These are phyloP conservation scores for Globisporangium viniferum DNA, from an alignment of 352 stramenopile species.

Conservation along the genomic window DNA sequence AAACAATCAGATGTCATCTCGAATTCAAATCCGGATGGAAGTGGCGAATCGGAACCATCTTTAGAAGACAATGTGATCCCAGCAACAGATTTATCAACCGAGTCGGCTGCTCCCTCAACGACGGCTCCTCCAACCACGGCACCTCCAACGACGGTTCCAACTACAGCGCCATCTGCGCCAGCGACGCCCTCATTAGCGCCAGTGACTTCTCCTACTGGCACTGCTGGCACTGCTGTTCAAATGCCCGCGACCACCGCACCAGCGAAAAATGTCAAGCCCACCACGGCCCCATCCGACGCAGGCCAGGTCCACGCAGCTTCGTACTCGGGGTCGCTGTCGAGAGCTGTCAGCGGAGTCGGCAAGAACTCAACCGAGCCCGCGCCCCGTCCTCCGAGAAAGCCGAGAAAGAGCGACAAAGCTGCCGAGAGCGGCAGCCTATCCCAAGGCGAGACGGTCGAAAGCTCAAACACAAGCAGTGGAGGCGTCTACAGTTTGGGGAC, in stretches of 20 bases:
- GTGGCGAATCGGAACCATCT: background rate
- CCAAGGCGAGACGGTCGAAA: conserved; percentile 32
- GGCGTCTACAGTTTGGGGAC: conserved; percentile 54
- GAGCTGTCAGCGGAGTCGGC: conserved; percentile 10
- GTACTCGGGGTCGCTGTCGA: conserved; percentile 9
- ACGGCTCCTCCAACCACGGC: conserved; percentile 7
- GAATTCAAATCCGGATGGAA: conserved; percentile 4
- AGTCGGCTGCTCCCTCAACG: conserved; percentile 1
- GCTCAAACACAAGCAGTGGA: conserved; percentile 40
- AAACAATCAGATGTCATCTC: conserved; percentile 6
- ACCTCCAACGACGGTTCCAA: conserved; percentile 10
- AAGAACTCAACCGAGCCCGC: conserved; percentile 12
- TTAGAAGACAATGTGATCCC: conserved; percentile 14
- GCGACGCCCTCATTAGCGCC: background rate
- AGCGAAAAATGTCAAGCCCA: background rate
- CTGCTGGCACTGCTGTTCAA: background rate
- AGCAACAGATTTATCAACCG: background rate
- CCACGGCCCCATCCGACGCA: background rate
- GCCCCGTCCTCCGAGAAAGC: background rate
- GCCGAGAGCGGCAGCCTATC: conserved; percentile 14
- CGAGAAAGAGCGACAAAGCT: conserved; percentile 6
- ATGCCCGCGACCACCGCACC: conserved; percentile 1
- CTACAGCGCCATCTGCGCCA: background rate
- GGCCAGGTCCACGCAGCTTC: conserved; percentile 14
- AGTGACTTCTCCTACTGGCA: background rate